phyloP scores from a whole-genome alignment of 805 yeast species.

The Metschnikowia proteae region DNA sequence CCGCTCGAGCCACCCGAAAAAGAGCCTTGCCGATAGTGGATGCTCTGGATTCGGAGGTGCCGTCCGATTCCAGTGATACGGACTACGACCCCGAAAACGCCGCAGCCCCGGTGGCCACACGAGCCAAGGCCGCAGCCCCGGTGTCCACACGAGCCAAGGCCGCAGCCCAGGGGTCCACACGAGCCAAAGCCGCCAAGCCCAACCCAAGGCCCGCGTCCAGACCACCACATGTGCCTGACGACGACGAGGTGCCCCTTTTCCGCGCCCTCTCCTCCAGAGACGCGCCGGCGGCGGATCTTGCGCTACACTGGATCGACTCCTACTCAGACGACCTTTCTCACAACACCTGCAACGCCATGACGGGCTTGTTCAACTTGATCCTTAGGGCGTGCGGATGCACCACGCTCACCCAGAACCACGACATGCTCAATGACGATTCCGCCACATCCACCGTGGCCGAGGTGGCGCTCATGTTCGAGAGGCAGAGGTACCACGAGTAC shows the following conservation, averaged over 20 bases:
- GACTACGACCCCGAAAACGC: neutral
- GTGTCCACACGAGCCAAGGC: neutral
- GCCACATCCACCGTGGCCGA: conserved; percentile 73
- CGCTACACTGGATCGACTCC: conserved; percentile 37
- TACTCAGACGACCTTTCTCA: conserved; percentile 22
- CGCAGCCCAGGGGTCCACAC: neutral
- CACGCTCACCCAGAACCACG: conserved; percentile 67
- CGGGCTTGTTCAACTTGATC: conserved; percentile 63
- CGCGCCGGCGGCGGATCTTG: conserved; percentile 30
- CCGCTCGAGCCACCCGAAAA: conserved; percentile 3
- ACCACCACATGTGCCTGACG: neutral
- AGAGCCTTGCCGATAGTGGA: neutral
- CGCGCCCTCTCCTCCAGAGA: conserved; percentile 30
- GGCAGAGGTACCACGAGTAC: conserved; percentile 64
- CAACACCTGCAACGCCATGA: conserved; percentile 39
- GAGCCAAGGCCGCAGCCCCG: too few relatives aligned
- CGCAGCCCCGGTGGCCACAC: too few relatives aligned
- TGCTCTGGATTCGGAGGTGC: neutral
- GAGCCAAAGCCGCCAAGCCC: neutral
- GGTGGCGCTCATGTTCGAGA: conserved; percentile 57
- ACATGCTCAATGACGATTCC: conserved; percentile 63
- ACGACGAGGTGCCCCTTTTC: conserved; percentile 28
- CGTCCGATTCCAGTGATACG: neutral
- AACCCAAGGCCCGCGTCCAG: neutral
- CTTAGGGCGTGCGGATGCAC: conserved; percentile 71